These are phyloP conservation scores for Kwoniella pini DNA, from an alignment of 768 basidiomycete genomes.

Conservation along the genomic window DNA sequence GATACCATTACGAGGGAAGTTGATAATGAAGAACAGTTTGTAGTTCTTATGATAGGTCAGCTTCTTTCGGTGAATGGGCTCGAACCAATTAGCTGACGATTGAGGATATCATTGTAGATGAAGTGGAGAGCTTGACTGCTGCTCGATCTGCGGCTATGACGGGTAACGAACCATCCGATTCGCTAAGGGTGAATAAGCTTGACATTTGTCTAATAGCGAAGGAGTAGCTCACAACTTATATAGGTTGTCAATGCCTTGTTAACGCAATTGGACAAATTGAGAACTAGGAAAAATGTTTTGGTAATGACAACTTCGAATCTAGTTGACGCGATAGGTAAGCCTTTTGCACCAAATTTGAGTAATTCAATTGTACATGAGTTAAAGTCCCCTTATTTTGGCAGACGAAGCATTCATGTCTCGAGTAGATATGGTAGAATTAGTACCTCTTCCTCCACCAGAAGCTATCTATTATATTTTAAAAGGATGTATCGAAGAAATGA, in stretches of 20 bases:
- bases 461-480: constrained; percentile 91
- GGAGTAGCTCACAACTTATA: constrained; percentile 6
- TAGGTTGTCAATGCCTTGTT: constrained; percentile 97
- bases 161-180: constrained; percentile 94
- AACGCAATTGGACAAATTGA: constrained; percentile 94
- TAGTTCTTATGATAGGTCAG: constrained; percentile 86
- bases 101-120: constrained; percentile 62
- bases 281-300: constrained; percentile 86
- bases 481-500: constrained; percentile 77
- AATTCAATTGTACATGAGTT: too few species aligned
- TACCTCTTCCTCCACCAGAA: constrained; percentile 85
- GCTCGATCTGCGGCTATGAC: constrained; percentile 92
- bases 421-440: constrained; percentile 93
- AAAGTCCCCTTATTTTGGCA: constrained; percentile 56
- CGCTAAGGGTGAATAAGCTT: constrained; percentile 68
- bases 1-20: constrained; percentile 83
- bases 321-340: constrained; percentile 83
- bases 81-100: neutral
- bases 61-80: constrained; percentile 37
- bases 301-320: constrained; percentile 97
- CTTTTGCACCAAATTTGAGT: neutral
- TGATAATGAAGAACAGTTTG: constrained; percentile 86
- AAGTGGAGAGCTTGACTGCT: constrained; percentile 93
- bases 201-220: neutral
- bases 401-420: constrained; percentile 95